Conservation (phyloP, 2,329 filamentous ascomycete genomes). For the Colletotrichum sp. region DNA sequence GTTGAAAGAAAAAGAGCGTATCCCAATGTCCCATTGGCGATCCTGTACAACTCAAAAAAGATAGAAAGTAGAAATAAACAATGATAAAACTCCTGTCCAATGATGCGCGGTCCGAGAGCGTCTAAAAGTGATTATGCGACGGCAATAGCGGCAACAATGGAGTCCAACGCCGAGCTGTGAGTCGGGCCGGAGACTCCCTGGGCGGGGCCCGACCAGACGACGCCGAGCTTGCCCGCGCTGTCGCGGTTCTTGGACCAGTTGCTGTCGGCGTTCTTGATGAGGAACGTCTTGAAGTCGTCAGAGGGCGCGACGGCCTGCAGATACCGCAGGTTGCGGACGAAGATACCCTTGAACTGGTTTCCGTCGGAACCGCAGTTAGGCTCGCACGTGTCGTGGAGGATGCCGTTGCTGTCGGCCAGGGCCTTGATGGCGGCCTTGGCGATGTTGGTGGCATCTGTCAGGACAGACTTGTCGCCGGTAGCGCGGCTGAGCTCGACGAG, state of each 20-base stretch:
- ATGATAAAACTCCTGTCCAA: not conserved
- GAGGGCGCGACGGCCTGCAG: conserved; percentile 57
- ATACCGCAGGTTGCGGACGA: conserved; percentile 66
- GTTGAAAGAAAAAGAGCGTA: not conserved
- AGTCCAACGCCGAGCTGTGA: conserved; percentile 70
- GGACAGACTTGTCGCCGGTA: conserved; percentile 43
- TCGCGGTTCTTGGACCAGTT: conserved; percentile 67
- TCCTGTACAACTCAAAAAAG: not conserved
- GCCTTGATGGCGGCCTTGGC: conserved; percentile 55
- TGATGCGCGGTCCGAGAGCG: not conserved
- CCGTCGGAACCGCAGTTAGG: conserved; percentile 51
- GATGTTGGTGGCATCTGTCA: conserved; percentile 49
- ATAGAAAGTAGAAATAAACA: not conserved
- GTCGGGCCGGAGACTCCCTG: conserved; percentile 56
- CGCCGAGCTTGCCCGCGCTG: conserved; percentile 55
- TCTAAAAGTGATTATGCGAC: conserved; percentile 29
- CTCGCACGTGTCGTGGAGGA: conserved; percentile 56
- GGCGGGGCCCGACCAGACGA: conserved; percentile 70
- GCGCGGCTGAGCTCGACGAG: conserved; percentile 55
- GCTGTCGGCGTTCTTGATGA: conserved; percentile 65
- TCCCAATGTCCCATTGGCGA: not conserved
- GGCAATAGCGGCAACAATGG: conserved; percentile 64
- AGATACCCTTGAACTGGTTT: conserved; percentile 75
- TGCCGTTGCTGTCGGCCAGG: conserved; percentile 46
- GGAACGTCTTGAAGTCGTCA: conserved; percentile 54